A percentile compares a stretch with the other conserved stretches of the same genome.
Conservation (phyloP, 805 yeast genomes). For the Ogataea salicorniae region DNA sequence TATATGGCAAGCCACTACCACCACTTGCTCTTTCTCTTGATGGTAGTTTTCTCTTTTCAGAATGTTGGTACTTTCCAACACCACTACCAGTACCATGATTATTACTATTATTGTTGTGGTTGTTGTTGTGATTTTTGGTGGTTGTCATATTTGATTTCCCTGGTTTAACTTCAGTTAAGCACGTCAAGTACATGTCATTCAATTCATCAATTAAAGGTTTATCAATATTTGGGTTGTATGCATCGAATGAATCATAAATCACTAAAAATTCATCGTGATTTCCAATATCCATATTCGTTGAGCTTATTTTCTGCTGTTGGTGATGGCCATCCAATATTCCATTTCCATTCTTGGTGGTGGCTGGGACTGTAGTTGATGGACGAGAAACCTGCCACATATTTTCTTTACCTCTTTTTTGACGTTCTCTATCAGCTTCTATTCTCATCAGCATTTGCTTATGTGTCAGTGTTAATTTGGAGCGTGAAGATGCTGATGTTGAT, state of each 20-base stretch:
- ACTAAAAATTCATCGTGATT: constrained; percentile 29
- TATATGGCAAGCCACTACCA: too few relatives aligned
- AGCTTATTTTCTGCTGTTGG: constrained; percentile 30
- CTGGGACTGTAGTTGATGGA: too few relatives aligned
- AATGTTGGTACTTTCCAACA: too few relatives aligned
- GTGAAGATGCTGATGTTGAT: not conserved
- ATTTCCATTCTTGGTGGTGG: too few relatives aligned
- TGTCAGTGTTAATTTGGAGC: constrained; percentile 4
- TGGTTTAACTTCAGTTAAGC: not conserved
- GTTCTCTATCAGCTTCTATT: constrained; percentile 90
- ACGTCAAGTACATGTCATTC: constrained; percentile 16
- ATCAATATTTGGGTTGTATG: constrained; percentile 18
- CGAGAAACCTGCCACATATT: constrained; percentile 58
- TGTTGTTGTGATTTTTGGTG: not conserved
- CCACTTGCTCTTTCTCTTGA: too few relatives aligned
- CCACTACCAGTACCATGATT: not conserved
- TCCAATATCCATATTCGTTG: constrained; percentile 15
- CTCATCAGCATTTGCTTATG: constrained; percentile 59
- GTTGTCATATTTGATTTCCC: not conserved
- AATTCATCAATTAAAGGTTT: constrained; percentile 22
- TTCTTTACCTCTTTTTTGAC: constrained; percentile 82
- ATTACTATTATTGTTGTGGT: not conserved
- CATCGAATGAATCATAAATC: constrained; percentile 18
- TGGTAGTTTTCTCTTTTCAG: too few relatives aligned
- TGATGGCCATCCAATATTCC: too few relatives aligned